Evolutionary conservation across 2,329 filamentous ascomycete genomes (phyloP), one percentile per base, ranked within the genome.

Genomic region (Sarocladiaceae sp.): DNA sequence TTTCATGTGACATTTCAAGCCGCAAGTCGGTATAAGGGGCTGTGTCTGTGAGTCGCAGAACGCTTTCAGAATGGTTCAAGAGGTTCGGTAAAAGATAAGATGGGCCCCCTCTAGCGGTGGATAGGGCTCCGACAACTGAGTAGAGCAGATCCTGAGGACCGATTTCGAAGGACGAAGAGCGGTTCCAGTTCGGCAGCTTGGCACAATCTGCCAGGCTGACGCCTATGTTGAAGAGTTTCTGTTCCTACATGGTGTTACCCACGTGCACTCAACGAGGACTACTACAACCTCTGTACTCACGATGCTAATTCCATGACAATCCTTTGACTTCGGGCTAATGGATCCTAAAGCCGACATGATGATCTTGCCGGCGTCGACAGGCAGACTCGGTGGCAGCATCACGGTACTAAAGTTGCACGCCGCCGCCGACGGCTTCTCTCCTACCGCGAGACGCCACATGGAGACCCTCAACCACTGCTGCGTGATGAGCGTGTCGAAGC

Each of bases 211-310:
- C 61, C 1, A 67, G 56, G 25, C 63, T 63, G 11, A 62, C 53
- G 2, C 64, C 64, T 15, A 67, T 61, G 3, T 67, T 64, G 22
- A 65, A 67, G 0, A 67, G 54, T 18, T 67, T 67, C 52, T 67
- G 64, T 47, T 67, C 64, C 64, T 66, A 20, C 26, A 22, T 44
- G 15, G 17, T 44, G 44, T 48, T 33, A 10, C 12, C 29, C 12
- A 13, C 12, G 22, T 25, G 12, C n/a, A 26, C 12, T 44, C 23
- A 7, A 26, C n/a, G 40, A 12, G 3, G 49, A 33, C 23, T 52
- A 13, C 2, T 15, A 44, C 10, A 13, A 17, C 22, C 8, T 15
- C 28, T 25, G 17, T 3, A 42, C 62, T 55, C 46, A 66, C 64
- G 53, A 67, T 61, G 8, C 60, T 61, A 6, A 67, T 66, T 0